Percentiles rank a stretch among this genome's conserved stretches.
phyloP scores from a whole-genome alignment of 768 basidiomycete genomes.

The Mycena galericulata region DNA sequence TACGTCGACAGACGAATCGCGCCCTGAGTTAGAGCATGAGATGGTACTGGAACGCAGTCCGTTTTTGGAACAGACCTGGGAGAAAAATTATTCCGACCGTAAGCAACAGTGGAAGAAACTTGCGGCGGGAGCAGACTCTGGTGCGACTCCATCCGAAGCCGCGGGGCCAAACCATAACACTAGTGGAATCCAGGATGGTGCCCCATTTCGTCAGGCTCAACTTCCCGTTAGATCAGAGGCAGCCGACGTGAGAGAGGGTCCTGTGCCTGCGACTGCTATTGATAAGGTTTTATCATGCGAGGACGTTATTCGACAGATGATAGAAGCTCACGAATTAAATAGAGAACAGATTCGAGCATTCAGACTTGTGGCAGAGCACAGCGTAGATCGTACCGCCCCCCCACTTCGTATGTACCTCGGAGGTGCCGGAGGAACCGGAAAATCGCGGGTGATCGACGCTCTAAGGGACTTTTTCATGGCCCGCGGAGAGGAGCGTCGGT shows the following conservation, averaged over 20 bases:
- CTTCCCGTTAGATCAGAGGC: not conserved
- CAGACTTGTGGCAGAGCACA: not conserved
- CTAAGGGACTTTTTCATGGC: conserved; percentile 33
- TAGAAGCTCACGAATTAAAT: not conserved
- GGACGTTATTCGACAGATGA: not conserved
- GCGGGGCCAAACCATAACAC: too few species aligned
- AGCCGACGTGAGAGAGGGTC: not conserved
- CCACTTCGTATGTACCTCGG: conserved; percentile 42
- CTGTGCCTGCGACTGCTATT: not conserved
- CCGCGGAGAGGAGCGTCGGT: conserved; percentile 34
- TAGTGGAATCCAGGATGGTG: not conserved
- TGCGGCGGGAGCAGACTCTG: not conserved
- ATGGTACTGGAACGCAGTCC: not conserved
- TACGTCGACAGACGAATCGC: too few species aligned
- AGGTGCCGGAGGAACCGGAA: conserved; percentile 46
- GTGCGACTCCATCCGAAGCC: too few species aligned
- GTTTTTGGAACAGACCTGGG: not conserved
- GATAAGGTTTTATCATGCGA: not conserved
- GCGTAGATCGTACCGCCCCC: not conserved
- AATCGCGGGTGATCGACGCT: conserved; percentile 40
- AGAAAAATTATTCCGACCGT: not conserved
- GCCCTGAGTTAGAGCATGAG: not conserved
- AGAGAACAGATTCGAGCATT: not conserved
- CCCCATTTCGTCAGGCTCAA: not conserved
- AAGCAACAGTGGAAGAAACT: not conserved